Base-by-base conservation (phyloP, 139 green algal genomes). In the Closterium sp. region DNA sequence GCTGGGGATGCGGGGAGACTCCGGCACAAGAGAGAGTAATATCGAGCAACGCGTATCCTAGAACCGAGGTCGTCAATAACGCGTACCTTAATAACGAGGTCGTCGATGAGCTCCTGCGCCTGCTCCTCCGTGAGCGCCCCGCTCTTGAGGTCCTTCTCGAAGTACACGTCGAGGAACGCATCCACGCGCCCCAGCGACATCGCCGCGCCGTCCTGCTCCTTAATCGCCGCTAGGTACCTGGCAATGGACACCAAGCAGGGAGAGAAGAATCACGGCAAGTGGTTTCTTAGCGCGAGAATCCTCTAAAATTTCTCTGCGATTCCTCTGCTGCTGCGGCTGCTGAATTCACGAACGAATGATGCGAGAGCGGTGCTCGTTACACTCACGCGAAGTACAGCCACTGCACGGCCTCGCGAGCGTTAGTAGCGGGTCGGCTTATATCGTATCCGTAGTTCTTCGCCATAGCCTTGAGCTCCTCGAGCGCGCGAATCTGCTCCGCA, bases 111-210 rank as follows among this genome's bases (percentile, higher is more conserved):
- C 90, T 96, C 95, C 94, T 96, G 96, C 89, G 95, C 95, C 91
- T 96, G 90, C 4, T 91, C 90, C 91, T 97, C 96, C 9, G 94
- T 97, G 7, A 96, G 42, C 5, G 90, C 70, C 2, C 95, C 95
- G 22, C 70, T 45, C n/a, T 87, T 70, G 27, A 97, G 91, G 91
- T 97, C 95, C 13, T 84, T 42, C 94, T 97, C 94, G 92, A 97
- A 95, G 95, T 95, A 98, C 31, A 94, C 94, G 95, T 98, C 96
- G 86, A 98, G 94, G 94, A 98, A 98, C 19, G 96, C 96, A 91
- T 98, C 96, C 34, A 98, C 95, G 92, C 96, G 95, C 89, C 96
- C 96, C 94, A 98, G 93, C 87, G 92, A 96, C 95, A 98, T 98
- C 90, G 96, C 96, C 0, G 96, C 96, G 62, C 96, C 96, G 94